Base-by-base conservation (phyloP, 495 filamentous ascomycete genomes). In the Alectoria sarmentosa region DNA sequence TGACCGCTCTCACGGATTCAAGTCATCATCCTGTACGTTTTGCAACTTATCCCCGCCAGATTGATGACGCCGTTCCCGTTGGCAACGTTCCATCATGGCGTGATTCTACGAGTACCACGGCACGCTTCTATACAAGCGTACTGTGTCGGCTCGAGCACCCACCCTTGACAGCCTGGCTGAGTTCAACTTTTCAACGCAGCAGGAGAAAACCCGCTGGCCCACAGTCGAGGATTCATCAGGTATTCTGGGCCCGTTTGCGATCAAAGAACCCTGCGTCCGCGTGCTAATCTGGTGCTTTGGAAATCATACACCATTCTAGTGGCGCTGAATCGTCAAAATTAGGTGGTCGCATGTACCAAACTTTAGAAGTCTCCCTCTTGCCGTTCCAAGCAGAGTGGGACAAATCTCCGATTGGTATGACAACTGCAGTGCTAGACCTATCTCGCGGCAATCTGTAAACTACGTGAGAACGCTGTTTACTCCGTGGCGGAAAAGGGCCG, bases 321-420 rank as follows among this genome's bases (percentile, higher is more conserved):
- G 52, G 52, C 52, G 52, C 8, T 34, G 28, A 10, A 30, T 34
- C 52, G 52, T 55, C 52, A 55, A 55, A 55, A 30, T 8, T 34
- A 34, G 30, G 6, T 55, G 52, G 30, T 55, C 52, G 52, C 30
- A 55, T 55, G n/a, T 10, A 55, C 30, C 52, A 34, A 26, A 13
- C 46, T 37, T 48, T 37, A 19, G n/a, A 17, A 21, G 15, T 44
- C 34, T 34, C 34, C 55, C 26, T 54, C 26, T 26, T 38, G 49
- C 61, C 61, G 61, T 44, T 28, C 32, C 37, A 37, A n/a, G 37
- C 1, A 32, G 34, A 44, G 38, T 64, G 34, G 58, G 56, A n/a
- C 13, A 52, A 46, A 32, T 26, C 38, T 52, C 34, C 56, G 41
- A 59, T 65, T 28, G 41, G 56, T 38, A 39, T 49, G 63, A 42